Percentiles rank a stretch among this genome's conserved stretches.
These are phyloP conservation scores for Syzygium syzygioides DNA, from an alignment of 441 rosid species.

Conservation along the genomic window DNA sequence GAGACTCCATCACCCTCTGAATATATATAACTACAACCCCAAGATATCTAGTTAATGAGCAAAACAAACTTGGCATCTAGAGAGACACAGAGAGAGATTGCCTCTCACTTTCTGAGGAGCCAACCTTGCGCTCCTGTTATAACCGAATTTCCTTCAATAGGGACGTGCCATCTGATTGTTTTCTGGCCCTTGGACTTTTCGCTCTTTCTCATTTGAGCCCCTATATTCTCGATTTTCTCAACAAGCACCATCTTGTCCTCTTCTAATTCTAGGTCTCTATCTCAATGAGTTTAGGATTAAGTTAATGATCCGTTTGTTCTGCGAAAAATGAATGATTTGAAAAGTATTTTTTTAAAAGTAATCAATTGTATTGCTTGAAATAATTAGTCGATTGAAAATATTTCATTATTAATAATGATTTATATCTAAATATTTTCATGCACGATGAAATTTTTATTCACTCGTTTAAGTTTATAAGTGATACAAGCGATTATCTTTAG, in stretches of 20 bases:
- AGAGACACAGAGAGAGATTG: not conserved
- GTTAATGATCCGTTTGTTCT: not conserved
- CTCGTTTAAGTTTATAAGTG: not conserved
- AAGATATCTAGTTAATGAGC: not conserved
- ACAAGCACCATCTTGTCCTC: not conserved
- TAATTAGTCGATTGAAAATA: not conserved
- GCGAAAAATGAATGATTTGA: not conserved
- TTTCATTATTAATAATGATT: not conserved
- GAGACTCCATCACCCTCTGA: not conserved
- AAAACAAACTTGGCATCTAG: not conserved
- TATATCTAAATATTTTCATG: not conserved
- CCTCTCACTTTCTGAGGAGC: not conserved
- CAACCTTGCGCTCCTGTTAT: not conserved
- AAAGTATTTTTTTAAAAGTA: not conserved
- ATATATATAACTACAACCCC: not conserved
- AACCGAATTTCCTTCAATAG: not conserved
- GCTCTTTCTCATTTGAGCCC: not conserved
- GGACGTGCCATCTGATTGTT: not conserved
- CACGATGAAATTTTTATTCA: not conserved
- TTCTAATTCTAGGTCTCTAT: not conserved
- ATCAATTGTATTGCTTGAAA: not conserved
- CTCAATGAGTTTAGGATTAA: not conserved
- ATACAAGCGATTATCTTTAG: not conserved
- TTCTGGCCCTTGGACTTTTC: not conserved
- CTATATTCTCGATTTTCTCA: not conserved